Evolutionary conservation across 208 protist genomes (phyloP).

Genomic region (Trypanosoma theileri): DNA sequence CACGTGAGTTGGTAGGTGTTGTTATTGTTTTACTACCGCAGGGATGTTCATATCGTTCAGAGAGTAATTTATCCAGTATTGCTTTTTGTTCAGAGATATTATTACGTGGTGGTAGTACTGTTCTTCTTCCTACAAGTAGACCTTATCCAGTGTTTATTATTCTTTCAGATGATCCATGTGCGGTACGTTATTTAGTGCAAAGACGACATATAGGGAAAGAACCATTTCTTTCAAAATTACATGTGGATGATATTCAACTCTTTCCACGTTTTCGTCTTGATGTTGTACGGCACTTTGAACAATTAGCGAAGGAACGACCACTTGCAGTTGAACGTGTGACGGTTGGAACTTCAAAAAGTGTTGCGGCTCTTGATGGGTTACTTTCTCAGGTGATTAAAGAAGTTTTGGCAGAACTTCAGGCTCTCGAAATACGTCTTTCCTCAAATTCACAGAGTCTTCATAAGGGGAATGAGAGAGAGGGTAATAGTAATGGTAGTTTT

Average conservation of each 20-base stretch:
- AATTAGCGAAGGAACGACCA: conserved; percentile 33
- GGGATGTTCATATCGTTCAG: conserved; percentile 20
- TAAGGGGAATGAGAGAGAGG: not conserved
- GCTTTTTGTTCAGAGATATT: conserved; percentile 77
- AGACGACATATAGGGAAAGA: conserved; percentile 60
- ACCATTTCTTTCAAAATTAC: conserved; percentile 63
- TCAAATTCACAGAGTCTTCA: not conserved
- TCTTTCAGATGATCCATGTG: conserved; percentile 58
- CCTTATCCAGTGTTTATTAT: conserved; percentile 44
- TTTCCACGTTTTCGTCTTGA: conserved; percentile 83
- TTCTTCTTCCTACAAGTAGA: conserved; percentile 7
- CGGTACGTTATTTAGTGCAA: conserved; percentile 65
- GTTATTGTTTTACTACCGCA: conserved; percentile 46
- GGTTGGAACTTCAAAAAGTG: conserved; percentile 26
- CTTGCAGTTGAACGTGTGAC: conserved; percentile 64
- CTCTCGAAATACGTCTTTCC: conserved; percentile 37
- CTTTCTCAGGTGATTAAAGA: conserved; percentile 67
- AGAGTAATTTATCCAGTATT: conserved; percentile 43
- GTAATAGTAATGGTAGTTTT: not conserved
- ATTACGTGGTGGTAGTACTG: conserved; percentile 34
- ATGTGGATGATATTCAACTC: conserved; percentile 73
- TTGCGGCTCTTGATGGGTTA: conserved; percentile 42
- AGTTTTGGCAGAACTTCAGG: conserved; percentile 65
- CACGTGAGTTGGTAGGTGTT: conserved; percentile 47
- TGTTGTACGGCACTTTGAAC: conserved; percentile 77